Conservation (phyloP, 106 monocot genomes). For the Acanthochlamys bracteata region DNA sequence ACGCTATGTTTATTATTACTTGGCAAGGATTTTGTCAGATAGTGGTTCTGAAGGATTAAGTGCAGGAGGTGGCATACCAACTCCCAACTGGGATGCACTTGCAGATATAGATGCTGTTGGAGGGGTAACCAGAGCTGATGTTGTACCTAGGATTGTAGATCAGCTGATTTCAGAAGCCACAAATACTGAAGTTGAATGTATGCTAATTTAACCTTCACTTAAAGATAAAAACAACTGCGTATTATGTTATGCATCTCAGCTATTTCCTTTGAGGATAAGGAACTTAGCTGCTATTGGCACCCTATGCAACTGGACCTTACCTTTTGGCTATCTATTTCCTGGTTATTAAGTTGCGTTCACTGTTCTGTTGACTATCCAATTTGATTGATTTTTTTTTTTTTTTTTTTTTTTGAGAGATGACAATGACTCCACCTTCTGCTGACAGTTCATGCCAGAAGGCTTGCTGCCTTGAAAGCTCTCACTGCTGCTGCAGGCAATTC, state of each 20-base stretch:
- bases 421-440: constrained; percentile 1
- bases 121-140: constrained; percentile 96
- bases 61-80: constrained; percentile 90
- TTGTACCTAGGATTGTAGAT: constrained; percentile 76
- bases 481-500: constrained; percentile 66
- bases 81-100: constrained; percentile 99
- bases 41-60: constrained; percentile 77
- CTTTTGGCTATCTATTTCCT: too few species aligned
- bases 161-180: constrained; percentile 81
- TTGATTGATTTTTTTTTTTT: constrained; percentile 6
- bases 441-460: constrained; percentile 93
- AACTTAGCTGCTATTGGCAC: too few species aligned
- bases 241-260: too few species aligned
- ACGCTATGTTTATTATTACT: constrained; percentile 99
- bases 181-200: constrained; percentile 75
- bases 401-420: not conserved
- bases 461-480: constrained; percentile 94
- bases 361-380: too few species aligned
- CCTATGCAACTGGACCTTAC: too few species aligned
- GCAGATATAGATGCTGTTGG: constrained; percentile 98
- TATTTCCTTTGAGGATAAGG: too few species aligned
- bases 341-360: too few species aligned
- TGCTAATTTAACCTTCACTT: not conserved
- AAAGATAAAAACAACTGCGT: too few species aligned
- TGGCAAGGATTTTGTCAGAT: constrained; percentile 96